Evolutionary conservation across 345 rosid genomes (phyloP), one percentile per base, ranked within the genome.

Genomic region (Pugionium cornutum): DNA sequence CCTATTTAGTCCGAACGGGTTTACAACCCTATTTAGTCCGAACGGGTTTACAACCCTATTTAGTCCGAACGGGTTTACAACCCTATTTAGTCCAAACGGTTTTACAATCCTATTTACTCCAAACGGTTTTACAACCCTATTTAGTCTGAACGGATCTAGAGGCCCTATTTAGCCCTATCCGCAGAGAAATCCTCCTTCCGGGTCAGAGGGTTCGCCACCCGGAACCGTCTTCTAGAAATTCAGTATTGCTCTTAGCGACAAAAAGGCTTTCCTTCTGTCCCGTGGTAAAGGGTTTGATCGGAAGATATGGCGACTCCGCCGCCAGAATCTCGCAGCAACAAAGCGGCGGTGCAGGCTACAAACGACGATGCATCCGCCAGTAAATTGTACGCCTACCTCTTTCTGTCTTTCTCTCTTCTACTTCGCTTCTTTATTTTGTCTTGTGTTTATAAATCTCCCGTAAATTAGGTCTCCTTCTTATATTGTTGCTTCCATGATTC

Each of bases 281-380:
- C 25, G 26, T 3, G 47, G 46, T 9, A 41, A 41, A 47, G 37
- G 28, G 64, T 11, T 35, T 35, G 58, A 41, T 37, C 56, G 60
- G 70, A 33, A 31, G 48, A 78, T 41, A 80, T 83, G 82, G 70
- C 80, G 67, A 72, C 25, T 42, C 55, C 75, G 32, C 73, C 46
- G 62, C 67, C 82, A 3, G 92, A 83, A 80, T 76, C 89, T 30
- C 83, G 66, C 35, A 88, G 96, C 84, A 90, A 83, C 78, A 82
- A 76, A 77, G 88, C 83, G 9, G 97, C 96, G 2, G 95, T 94
- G 69, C 99, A 90, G 77, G 97, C 97, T 37, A 90, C 97, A 1
- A 94, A 90, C 83, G 99, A 88, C 76, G 96, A 94, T 66, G 97
- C 96, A 53, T 86, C 99, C 27, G 97, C 97, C 73, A 88, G 97